Base-by-base conservation (phyloP, 2,329 filamentous ascomycete species). In the Pseudopithomyces maydicus region DNA sequence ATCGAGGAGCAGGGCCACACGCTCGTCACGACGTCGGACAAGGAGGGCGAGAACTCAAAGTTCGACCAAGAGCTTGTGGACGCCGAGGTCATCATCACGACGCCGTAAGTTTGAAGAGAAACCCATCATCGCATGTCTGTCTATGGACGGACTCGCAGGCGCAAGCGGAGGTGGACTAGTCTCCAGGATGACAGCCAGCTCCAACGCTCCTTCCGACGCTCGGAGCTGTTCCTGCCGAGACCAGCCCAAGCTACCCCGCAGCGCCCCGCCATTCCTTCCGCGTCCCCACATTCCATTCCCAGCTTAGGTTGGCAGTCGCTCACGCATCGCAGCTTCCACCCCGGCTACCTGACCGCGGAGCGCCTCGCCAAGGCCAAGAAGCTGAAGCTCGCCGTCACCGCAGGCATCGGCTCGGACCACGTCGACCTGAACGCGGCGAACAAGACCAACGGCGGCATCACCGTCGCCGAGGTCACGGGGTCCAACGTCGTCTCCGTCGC, bases 401-500 rank as follows among this genome's bases (percentile, higher is more conserved):
- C 95, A 70, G 95, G 95, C 83, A 97, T 99, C 75, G 95, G 95
- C 68, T 98, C 94, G 51, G 95, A 99, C 82, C 95, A 99, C 80
- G 91, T 99, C 77, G 95, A 99, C 82, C 87, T 98, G 63, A 88
- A 98, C 78, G 92, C 91, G 43, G 95, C 95, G 78, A 98, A 98
- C 90, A 93, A 89, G 84, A 97, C 93, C 81, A 99, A 99, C 78
- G 94, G 94, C 73, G 95, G 95, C 77, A 82, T 98, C 81, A 99
- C 93, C 69, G 95, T 99, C 61, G 93, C 92, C 64, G 95, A 99
- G 80, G 95, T 99, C 65, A 99, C 95, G 10, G 95, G 95, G 75
- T 96, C 90, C 82, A 99, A 99, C 79, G 95, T 99, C 71, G 93
- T 97, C 71, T 98, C 95, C 50, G 95, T 99, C 64, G 95, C 95